Evolutionary conservation across 2,329 filamentous ascomycete species (phyloP), one percentile per base, ranked within the genome.

Genomic region (Gremmenia infestans): DNA sequence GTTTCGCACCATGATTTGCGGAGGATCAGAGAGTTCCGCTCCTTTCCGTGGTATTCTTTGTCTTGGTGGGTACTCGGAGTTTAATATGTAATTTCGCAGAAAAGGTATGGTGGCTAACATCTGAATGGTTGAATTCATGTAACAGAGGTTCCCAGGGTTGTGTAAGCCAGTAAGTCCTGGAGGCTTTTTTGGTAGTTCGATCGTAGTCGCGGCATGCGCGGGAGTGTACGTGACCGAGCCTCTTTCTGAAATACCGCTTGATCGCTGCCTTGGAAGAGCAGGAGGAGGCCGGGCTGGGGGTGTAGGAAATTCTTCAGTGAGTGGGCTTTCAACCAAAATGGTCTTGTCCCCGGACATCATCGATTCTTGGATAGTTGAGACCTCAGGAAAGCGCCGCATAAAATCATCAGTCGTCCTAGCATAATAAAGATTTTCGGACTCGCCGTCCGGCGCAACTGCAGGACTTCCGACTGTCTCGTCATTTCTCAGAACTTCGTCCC

Each of bases 61-160:
- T 74, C 78, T 67, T 76, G 83, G 62, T 77, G 83, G 63, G 87
- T 82, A 78, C 72, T 80, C 66, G 68, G 76, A 64, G 69, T 81
- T 73, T 72, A 89, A 67, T 68, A 87, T 68, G 75, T 87, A 75
- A 73, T 84, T 69, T 73, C 81, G 75, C 80, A 96, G 80, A 73
- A 83, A 72, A 67, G 82, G 68, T 0, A 91, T 93, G 1, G 86
- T 87, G 56, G 89, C 88, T 17, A 97, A 75, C 58, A 88, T 88
- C 71, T 97, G 93, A 25, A 97, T 77, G 0, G 87, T 86, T n/a
- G 90, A 87, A 71, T 96, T 97, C 78, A 94, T 91, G 68, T 96
- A 97, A 70, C 93, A 97, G 62, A 88, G 92, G 48, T 88, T 86
- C 1, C 85, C 83, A 42, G 91, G 89, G 64, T 97, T 97, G 56